Conservation (phyloP, 2,329 filamentous ascomycete genomes). For the Monosporascus sp. region DNA sequence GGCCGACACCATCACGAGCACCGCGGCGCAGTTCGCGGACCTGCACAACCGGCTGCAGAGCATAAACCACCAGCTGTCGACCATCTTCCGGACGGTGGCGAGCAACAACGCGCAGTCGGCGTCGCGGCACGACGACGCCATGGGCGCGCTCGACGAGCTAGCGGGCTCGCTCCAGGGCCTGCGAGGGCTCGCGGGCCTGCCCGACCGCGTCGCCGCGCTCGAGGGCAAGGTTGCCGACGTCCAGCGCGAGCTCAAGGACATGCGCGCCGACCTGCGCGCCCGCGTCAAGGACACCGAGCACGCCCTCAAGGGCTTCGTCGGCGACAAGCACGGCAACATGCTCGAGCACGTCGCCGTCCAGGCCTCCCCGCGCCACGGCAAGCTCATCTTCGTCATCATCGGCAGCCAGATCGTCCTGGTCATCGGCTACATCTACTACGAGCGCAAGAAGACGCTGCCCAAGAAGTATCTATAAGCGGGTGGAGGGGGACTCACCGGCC, state of each 20-base stretch:
- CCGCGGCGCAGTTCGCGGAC: slow-evolving; percentile 68
- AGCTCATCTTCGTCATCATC: slow-evolving; percentile 64
- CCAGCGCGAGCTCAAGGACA: slow-evolving; percentile 51
- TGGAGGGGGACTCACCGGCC: not conserved
- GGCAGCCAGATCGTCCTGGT: slow-evolving; percentile 68
- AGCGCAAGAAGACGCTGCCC: slow-evolving; percentile 70
- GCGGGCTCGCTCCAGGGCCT: slow-evolving; percentile 31
- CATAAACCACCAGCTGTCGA: slow-evolving; percentile 62
- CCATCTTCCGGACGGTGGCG: slow-evolving; percentile 53
- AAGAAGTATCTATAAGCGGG: slow-evolving; percentile 79
- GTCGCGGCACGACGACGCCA: slow-evolving; percentile 51
- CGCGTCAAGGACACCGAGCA: slow-evolving; percentile 47
- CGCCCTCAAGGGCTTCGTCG: slow-evolving; percentile 46
- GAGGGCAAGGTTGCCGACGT: slow-evolving; percentile 44
- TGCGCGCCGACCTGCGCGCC: slow-evolving; percentile 49
- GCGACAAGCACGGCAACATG: slow-evolving; percentile 44
- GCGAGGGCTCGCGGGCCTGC: slow-evolving; percentile 35
- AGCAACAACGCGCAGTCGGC: slow-evolving; percentile 46
- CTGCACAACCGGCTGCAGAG: slow-evolving; percentile 77
- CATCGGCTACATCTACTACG: slow-evolving; percentile 69
- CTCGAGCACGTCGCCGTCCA: slow-evolving; percentile 41
- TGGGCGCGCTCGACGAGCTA: slow-evolving; percentile 41
- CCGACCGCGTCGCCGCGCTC: slow-evolving; percentile 39
- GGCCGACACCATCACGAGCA: slow-evolving; percentile 42
- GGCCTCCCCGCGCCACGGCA: slow-evolving; percentile 43